Conservation (phyloP, 768 basidiomycete genomes). For the Naganishia friedmannii region DNA sequence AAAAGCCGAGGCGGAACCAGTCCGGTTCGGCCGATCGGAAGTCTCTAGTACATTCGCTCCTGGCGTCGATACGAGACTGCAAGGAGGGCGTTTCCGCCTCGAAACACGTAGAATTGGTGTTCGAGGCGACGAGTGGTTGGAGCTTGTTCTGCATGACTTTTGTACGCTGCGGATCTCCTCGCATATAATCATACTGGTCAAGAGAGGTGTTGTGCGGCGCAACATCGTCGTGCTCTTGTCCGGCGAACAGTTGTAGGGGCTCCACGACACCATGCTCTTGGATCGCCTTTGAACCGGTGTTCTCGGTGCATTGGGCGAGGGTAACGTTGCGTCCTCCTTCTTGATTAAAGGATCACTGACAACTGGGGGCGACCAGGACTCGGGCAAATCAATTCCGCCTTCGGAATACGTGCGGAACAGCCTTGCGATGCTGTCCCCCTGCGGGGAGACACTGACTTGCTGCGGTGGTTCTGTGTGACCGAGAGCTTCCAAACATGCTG, state of each 20-base stretch:
- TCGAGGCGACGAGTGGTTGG: background rate
- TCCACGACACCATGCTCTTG: constrained; percentile 5
- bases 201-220: background rate
- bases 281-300: constrained; percentile 8
- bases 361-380: constrained; percentile 6
- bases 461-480: constrained; percentile 7
- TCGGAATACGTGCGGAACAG: constrained; percentile 16
- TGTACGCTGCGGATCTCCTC: background rate
- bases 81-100: background rate
- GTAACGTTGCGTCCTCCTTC: constrained; percentile 1
- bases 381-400: constrained; percentile 12
- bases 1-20: background rate
- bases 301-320: background rate
- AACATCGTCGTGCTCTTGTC: background rate
- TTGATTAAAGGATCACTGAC: background rate
- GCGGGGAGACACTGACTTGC: background rate
- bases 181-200: background rate
- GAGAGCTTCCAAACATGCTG: constrained; percentile 23
- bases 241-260: background rate
- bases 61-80: background rate
- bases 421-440: constrained; percentile 14
- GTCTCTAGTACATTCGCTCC: background rate
- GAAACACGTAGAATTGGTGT: constrained; percentile 14
- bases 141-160: background rate
- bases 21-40: background rate